Evolutionary conservation across 202 grass and related monocot species (phyloP).

Genomic region (Elaeis oleifera): DNA sequence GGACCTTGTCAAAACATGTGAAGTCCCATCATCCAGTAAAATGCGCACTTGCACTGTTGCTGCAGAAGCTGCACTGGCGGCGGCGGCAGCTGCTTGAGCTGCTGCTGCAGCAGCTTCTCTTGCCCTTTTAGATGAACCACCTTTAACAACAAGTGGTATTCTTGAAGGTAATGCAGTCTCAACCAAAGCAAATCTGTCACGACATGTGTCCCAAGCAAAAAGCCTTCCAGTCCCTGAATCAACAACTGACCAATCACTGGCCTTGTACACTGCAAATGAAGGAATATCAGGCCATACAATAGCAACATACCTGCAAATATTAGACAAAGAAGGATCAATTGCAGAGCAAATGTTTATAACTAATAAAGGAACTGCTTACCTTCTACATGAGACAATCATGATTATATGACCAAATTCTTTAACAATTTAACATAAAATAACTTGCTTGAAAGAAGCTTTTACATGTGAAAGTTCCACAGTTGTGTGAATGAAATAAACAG

Average conservation of each 20-base stretch:
- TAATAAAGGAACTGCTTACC: too few species aligned
- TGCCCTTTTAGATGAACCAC: slow-evolving; percentile 94
- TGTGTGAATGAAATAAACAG: too few species aligned
- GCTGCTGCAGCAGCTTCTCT: slow-evolving; percentile 86
- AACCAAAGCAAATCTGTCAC: slow-evolving; percentile 91
- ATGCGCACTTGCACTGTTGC: slow-evolving; percentile 95
- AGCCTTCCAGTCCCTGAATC: slow-evolving; percentile 94
- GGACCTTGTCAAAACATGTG: slow-evolving; percentile 86
- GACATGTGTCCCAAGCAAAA: slow-evolving; percentile 92
- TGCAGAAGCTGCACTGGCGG: slow-evolving; percentile 76
- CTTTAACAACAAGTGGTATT: slow-evolving; percentile 77
- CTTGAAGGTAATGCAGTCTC: slow-evolving; percentile 79
- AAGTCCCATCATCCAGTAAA: slow-evolving; percentile 89
- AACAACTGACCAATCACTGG: slow-evolving; percentile 88
- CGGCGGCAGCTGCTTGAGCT: slow-evolving; percentile 80
- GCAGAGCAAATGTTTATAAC: neutral
- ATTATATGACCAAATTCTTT: too few species aligned
- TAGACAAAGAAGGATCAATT: neutral
- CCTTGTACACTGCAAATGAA: slow-evolving; percentile 88
- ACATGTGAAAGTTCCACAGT: too few species aligned
- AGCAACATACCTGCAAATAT: slow-evolving; percentile 77
- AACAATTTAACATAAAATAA: too few species aligned
- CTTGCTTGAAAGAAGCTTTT: too few species aligned
- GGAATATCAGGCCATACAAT: slow-evolving; percentile 95
- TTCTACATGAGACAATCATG: too few species aligned